Base-by-base conservation (phyloP, 306 rosid genomes). In the Potentilla sterilis region DNA sequence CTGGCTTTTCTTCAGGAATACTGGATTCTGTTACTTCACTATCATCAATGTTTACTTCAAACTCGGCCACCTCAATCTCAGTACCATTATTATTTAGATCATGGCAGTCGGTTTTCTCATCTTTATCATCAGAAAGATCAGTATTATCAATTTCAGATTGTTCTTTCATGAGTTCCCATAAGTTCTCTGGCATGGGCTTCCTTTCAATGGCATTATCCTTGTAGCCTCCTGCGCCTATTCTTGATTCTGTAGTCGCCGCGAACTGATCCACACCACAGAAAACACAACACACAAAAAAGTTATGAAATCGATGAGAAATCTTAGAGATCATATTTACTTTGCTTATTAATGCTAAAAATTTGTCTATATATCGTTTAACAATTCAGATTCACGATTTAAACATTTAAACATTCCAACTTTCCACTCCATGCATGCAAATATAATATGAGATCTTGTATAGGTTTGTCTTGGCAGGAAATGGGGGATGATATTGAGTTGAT, bases 201-300 rank as follows among this genome's bases (percentile, higher is more conserved):
- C 2, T 46, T 28, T 61, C 40, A 70, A 61, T 69, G 0, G 51
- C 72, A 15, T 2, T 40, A 34, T 18, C 32, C 76, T 66, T 69
- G 38, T 61, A 51, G 9, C 64, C 77, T 14, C 67, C 73, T 4
- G 66, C 65, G 28, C 28, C 73, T 28, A 43, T 42, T 32, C 83
- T 75, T 75, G 83, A 69, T n/a, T 75, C 83, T 18, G 15, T 63
- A 22, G 49, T 14, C 2, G 2, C 22, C 1, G 75, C 47, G 54
- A 51, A 24, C 83, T 80, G 44, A 15, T 57, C 55, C 52, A 22
- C 7, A 22, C 48, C 63, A 18, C 11, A 0, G 19, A 69, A 15
- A 74, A 47, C 18, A 57, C 14, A 66, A 4, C 11, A 47, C 18
- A 28, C 28, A 28, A 18, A 22, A 22, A n/a, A 46, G 0, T 0